Evolutionary conservation across 257 asterid genomes (phyloP), one percentile per base, ranked within the genome.

Genomic region (Fraxinus pennsylvanica): DNA sequence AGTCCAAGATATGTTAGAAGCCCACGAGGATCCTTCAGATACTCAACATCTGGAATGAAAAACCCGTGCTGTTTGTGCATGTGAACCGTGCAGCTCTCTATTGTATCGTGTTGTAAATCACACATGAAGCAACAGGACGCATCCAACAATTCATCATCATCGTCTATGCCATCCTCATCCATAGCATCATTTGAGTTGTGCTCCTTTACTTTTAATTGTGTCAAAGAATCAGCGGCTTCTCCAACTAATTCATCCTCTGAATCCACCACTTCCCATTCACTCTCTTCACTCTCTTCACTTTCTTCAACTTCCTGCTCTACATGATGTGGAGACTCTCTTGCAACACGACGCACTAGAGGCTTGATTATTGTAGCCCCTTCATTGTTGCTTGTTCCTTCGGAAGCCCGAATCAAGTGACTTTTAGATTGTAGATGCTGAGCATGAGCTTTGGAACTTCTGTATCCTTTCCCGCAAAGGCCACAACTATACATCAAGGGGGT

Each of bases 51-150:
- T 38, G 99, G 99, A 78, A 93, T 91, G 86, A 89, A 96, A 85
- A 96, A 93, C 17, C 99, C 96, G 72, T 96, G 99, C 27, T 78
- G 82, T 88, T 96, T 96, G 88, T 90, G 98, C 98, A 96, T 88
- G 91, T 96, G 99, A 78, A 96, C 91, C 91, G 90, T 93, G 83
- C 99, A 96, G 82, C 80, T 86, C 70, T 93, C 99, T 21, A 93
- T 77, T 17, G 96, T 83, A 50, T 76, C 88, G 77, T 88, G 96
- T 50, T 84, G 84, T 82, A 82, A 61, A 87, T 96, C 99, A 76
- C 99, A 96, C 97, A 96, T 90, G 73, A 96, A 90, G 89, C 99
- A 96, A 83, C 86, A 86, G 30, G 91, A 82, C 22, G 98, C 96
- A 86, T 90, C 90, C 74, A 93, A 73, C 76, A 63, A 10, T 63